Percentiles rank a stretch among this genome's conserved stretches.
phyloP scores from a whole-genome alignment of 225 moss, liverwort and hornwort species.

The Ulota crispa region DNA sequence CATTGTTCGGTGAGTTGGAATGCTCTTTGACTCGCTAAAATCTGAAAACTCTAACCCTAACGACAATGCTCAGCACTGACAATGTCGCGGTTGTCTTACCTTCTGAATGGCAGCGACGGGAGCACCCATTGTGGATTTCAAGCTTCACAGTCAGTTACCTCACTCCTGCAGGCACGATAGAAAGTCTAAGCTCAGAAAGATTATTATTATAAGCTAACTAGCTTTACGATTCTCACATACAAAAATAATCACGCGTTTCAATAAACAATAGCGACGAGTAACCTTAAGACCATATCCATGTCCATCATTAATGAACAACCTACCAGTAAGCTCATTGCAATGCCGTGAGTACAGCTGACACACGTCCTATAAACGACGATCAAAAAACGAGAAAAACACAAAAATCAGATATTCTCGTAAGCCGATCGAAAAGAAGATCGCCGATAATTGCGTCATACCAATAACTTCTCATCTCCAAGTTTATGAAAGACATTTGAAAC shows the following conservation, averaged over 20 bases:
- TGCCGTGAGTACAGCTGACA: not conserved
- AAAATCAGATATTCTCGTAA: not conserved
- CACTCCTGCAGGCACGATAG: conserved; percentile 13
- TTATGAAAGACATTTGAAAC: not conserved
- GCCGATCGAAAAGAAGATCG: not conserved
- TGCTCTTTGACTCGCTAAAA: not conserved
- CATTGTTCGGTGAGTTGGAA: not conserved
- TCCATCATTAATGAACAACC: not conserved
- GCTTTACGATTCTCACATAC: not conserved
- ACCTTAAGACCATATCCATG: not conserved
- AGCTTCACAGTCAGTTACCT: not conserved
- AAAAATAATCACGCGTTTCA: not conserved
- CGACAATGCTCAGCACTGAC: not conserved
- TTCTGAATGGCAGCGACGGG: conserved; percentile 51
- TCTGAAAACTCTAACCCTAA: not conserved
- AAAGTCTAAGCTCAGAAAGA: not conserved
- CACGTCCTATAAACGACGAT: not conserved
- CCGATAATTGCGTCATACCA: not conserved
- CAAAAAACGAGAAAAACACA: not conserved
- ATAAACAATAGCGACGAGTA: not conserved
- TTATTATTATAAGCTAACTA: not conserved
- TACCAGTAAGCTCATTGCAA: not conserved
- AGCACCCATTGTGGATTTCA: conserved; percentile 37
- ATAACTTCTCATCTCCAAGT: not conserved
- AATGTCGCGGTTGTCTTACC: not conserved